Conservation (phyloP, 176 grass and related monocot genomes). For the Paspalum vaginatum region DNA sequence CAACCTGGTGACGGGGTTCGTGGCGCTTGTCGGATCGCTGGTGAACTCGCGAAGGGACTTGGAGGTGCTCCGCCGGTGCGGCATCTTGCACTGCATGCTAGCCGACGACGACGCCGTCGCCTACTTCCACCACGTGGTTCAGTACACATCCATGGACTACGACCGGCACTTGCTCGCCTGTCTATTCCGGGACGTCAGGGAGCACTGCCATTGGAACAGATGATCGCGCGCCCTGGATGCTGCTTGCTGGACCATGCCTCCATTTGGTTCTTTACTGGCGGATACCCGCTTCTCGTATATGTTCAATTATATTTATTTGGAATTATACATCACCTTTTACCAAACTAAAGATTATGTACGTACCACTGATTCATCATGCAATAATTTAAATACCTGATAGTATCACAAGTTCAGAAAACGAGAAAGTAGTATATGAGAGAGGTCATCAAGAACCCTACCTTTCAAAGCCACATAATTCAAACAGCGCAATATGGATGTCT, state of each 20-base stretch:
- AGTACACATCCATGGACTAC: slow-evolving; percentile 63
- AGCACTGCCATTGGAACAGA: slow-evolving; percentile 59
- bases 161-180: slow-evolving; percentile 50
- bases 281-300: too few relatives aligned
- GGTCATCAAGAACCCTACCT: background rate
- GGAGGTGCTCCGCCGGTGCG: slow-evolving; percentile 54
- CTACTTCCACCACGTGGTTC: slow-evolving; percentile 58
- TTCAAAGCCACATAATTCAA: too few relatives aligned
- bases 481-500: too few relatives aligned
- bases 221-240: background rate
- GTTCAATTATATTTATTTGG: background rate
- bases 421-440: background rate
- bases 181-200: slow-evolving; percentile 53
- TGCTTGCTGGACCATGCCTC: background rate
- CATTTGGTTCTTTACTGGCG: slow-evolving; percentile 13
- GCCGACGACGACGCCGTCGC: slow-evolving; percentile 55
- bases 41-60: slow-evolving; percentile 48
- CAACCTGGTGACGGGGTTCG: slow-evolving; percentile 47
- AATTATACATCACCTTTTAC: background rate
- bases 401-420: background rate
- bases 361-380: background rate
- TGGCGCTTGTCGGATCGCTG: slow-evolving; percentile 57
- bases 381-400: too few relatives aligned
- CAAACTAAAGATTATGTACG: background rate
- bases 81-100: slow-evolving; percentile 64